Conservation (phyloP, 148 eudicot genomes). For the Rhododendron henanense region DNA sequence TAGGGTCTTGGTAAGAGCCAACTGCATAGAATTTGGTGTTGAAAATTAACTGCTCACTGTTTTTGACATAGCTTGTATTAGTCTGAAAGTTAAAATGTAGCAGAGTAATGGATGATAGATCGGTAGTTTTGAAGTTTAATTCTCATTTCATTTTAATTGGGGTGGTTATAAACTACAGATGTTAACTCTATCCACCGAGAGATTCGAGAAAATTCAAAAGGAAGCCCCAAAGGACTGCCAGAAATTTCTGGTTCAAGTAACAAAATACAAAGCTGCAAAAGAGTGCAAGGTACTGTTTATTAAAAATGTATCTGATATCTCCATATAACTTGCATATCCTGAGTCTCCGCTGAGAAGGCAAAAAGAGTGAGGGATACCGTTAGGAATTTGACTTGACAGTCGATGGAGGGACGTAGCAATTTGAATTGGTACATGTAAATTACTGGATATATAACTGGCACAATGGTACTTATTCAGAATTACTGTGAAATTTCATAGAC, state of each 20-base stretch:
- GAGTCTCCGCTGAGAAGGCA: background rate
- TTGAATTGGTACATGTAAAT: background rate
- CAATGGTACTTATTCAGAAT: background rate
- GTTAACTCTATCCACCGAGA: conserved; percentile 38
- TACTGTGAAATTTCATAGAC: conserved; percentile 23
- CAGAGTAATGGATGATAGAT: background rate
- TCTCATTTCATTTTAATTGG: background rate
- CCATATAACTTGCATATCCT: background rate
- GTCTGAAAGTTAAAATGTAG: background rate
- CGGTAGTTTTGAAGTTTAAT: no score
- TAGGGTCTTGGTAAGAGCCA: conserved; percentile 39
- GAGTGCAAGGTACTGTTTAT: conserved; percentile 38
- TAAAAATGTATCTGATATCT: background rate
- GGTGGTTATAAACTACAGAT: conserved; percentile 27
- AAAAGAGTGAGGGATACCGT: background rate
- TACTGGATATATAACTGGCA: background rate
- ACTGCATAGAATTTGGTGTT: background rate
- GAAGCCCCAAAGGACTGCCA: conserved; percentile 39
- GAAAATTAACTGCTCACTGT: background rate
- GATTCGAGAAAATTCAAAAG: conserved; percentile 34
- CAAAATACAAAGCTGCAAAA: conserved; percentile 39
- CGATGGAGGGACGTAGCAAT: background rate
- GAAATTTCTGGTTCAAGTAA: conserved; percentile 42
- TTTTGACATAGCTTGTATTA: background rate
- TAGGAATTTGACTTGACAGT: background rate